These are phyloP conservation scores for Buddleja alternifolia DNA, from an alignment of 257 asterid genomes.

Conservation along the genomic window DNA sequence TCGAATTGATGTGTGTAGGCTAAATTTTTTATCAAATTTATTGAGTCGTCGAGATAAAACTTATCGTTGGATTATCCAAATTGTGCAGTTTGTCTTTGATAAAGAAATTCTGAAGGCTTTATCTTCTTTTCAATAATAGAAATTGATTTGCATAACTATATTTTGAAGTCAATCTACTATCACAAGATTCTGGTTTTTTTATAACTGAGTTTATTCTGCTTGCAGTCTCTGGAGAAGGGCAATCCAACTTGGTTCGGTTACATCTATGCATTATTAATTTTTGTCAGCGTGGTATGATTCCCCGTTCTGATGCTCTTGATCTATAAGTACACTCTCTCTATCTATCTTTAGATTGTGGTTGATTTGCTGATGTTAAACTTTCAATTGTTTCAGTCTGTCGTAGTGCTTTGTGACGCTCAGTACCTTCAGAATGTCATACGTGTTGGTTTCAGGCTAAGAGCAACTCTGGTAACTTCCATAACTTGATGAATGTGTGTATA, in stretches of 20 bases:
- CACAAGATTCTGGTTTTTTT: no score
- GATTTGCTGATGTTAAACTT: constrained; percentile 23
- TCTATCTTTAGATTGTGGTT: no score
- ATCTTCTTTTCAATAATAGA: background rate
- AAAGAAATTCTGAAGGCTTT: constrained; percentile 5
- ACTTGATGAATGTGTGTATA: constrained; percentile 8
- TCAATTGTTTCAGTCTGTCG: constrained; percentile 60
- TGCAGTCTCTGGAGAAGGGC: constrained; percentile 82
- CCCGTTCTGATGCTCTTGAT: background rate
- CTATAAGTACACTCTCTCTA: no score
- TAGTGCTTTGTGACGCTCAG: constrained; percentile 90
- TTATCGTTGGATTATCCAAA: constrained; percentile 9
- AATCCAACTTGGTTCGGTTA: constrained; percentile 90
- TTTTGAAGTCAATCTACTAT: no score
- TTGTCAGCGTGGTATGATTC: constrained; percentile 76
- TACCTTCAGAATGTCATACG: constrained; percentile 96
- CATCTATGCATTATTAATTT: constrained; percentile 78
- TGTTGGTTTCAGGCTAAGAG: constrained; percentile 84
- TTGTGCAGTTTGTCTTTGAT: background rate
- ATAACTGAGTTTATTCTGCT: constrained; percentile 35
- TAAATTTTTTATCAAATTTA: background rate
- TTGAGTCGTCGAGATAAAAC: background rate
- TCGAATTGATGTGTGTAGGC: background rate
- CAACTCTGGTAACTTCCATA: constrained; percentile 71
- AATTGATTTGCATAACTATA: no score